Percentiles rank a stretch among this genome's conserved stretches.
These are phyloP conservation scores for Candida methanosorbosa DNA, from an alignment of 805 yeast species.

Conservation along the genomic window DNA sequence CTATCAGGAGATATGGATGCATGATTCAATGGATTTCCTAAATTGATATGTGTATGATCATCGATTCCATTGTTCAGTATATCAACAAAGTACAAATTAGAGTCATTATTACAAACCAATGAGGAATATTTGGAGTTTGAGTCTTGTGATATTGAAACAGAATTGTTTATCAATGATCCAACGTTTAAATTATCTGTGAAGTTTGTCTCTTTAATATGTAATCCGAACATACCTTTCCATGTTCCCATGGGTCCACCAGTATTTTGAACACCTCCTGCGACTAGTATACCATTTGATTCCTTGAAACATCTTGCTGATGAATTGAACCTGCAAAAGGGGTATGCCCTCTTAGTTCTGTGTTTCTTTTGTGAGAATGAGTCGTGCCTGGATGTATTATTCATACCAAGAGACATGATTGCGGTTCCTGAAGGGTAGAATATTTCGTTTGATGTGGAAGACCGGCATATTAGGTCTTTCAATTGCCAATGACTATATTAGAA, in stretches of 20 bases:
- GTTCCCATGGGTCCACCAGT: slow-evolving; percentile 16
- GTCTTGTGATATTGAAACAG: slow-evolving; percentile 47
- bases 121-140: slow-evolving; percentile 42
- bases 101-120: slow-evolving; percentile 79
- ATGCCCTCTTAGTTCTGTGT: slow-evolving; percentile 18
- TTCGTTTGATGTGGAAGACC: slow-evolving; percentile 33
- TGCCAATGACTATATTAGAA: slow-evolving; percentile 11
- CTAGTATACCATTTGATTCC: slow-evolving; percentile 40
- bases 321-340: slow-evolving; percentile 38
- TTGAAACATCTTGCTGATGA: slow-evolving; percentile 67
- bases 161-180: slow-evolving; percentile 80
- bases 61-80: slow-evolving; percentile 37
- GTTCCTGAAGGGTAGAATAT: slow-evolving; percentile 55
- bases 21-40: slow-evolving; percentile 68
- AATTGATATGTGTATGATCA: slow-evolving; percentile 33
- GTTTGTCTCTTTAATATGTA: slow-evolving; percentile 43
- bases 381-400: slow-evolving; percentile 10
- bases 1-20: slow-evolving; percentile 60
- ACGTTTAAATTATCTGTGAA: slow-evolving; percentile 42
- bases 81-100: slow-evolving; percentile 56
- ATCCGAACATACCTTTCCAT: slow-evolving; percentile 58
- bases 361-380: not conserved
- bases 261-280: slow-evolving; percentile 35
- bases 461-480: slow-evolving; percentile 61
- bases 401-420: slow-evolving; percentile 36